Evolutionary conservation across 2,329 filamentous ascomycete species (phyloP).

Genomic region (Coniochaeta sp.): DNA sequence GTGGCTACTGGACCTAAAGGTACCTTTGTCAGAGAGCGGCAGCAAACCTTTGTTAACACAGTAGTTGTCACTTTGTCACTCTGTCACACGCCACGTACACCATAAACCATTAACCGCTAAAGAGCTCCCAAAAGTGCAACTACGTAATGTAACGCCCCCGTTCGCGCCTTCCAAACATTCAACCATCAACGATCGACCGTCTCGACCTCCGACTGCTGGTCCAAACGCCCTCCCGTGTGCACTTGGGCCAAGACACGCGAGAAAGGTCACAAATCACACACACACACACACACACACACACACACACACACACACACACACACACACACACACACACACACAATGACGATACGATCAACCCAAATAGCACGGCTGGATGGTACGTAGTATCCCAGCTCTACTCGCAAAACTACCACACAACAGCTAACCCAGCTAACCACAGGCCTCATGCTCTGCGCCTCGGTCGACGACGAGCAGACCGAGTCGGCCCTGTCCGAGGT

Average conservation of each 20-base stretch:
- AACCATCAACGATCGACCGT: no score
- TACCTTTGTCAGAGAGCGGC: no score
- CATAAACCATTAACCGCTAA: not conserved
- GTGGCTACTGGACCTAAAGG: no score
- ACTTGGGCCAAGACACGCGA: no score
- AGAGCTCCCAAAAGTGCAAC: not conserved
- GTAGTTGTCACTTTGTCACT: no score
- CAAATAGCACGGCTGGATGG: constrained; percentile 92
- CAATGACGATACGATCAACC: constrained; percentile 77
- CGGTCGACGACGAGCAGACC: constrained; percentile 79
- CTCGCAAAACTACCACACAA: not conserved
- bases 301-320: constrained; percentile 4
- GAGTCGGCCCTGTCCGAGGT: constrained; percentile 76
- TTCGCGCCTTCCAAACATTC: not conserved
- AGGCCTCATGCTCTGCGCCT: constrained; percentile 94
- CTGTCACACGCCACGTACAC: not conserved
- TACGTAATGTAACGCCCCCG: not conserved
- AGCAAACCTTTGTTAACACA: no score
- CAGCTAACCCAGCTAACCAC: no score
- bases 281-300: constrained; percentile 1
- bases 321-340: constrained; percentile 2
- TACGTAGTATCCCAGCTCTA: constrained; percentile 28
- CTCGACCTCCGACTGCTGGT: not conserved
- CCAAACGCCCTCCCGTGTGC: not conserved
- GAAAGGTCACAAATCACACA: no score